These are phyloP conservation scores for Lipomyces sp. DNA, from an alignment of 805 yeast genomes.

Conservation along the genomic window DNA sequence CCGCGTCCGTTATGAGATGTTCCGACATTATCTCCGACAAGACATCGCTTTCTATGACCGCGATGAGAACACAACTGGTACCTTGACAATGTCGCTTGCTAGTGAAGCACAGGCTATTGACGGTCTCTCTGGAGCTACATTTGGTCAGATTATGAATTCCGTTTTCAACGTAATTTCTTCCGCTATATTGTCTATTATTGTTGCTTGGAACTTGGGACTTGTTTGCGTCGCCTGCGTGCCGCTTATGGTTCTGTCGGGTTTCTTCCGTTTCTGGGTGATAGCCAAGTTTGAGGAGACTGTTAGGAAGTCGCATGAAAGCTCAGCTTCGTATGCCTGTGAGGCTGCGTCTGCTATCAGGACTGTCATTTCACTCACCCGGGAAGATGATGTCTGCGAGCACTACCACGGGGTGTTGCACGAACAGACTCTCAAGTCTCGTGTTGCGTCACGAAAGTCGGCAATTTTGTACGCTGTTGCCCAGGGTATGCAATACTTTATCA, in stretches of 20 bases:
- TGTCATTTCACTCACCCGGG: slow-evolving; percentile 51
- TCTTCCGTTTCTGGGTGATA: slow-evolving; percentile 48
- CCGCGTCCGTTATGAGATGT: slow-evolving; percentile 40
- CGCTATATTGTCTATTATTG: slow-evolving; percentile 48
- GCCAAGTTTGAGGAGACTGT: slow-evolving; percentile 47
- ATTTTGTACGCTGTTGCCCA: slow-evolving; percentile 48
- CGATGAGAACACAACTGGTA: slow-evolving; percentile 41
- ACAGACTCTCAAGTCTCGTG: slow-evolving; percentile 46
- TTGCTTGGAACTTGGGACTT: slow-evolving; percentile 50
- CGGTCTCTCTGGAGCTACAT: slow-evolving; percentile 44
- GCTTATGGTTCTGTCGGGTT: slow-evolving; percentile 49
- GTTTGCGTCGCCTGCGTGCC: slow-evolving; percentile 49
- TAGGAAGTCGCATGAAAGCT: slow-evolving; percentile 47
- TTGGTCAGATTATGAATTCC: slow-evolving; percentile 45
- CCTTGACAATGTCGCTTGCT: slow-evolving; percentile 40
- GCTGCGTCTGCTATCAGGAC: slow-evolving; percentile 50
- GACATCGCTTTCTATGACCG: slow-evolving; percentile 42
- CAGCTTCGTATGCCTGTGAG: slow-evolving; percentile 51
- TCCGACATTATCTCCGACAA: slow-evolving; percentile 40
- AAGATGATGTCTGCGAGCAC: slow-evolving; percentile 45
- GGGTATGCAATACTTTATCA: slow-evolving; percentile 50
- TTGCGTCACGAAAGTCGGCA: slow-evolving; percentile 41
- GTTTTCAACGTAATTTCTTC: slow-evolving; percentile 49
- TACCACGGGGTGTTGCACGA: slow-evolving; percentile 39
- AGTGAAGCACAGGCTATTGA: slow-evolving; percentile 42